A percentile compares a stretch with the other conserved stretches of the same genome.
These are phyloP conservation scores for Parafenestella ontariensis DNA, from an alignment of 2,329 filamentous ascomycete species.

Conservation along the genomic window DNA sequence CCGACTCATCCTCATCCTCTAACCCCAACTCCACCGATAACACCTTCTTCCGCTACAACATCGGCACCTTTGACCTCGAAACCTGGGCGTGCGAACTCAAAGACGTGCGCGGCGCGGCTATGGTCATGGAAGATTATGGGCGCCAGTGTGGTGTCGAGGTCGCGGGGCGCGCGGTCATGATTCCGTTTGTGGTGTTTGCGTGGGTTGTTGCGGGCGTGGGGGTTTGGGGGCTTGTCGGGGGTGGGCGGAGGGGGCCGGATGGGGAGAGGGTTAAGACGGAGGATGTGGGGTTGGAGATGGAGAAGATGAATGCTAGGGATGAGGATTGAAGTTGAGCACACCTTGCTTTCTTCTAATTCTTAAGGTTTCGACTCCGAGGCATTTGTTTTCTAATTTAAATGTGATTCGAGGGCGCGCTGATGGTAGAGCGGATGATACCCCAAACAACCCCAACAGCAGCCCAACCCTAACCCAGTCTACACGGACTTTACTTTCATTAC, in stretches of 20 bases:
- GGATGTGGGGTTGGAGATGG: constrained; percentile 38
- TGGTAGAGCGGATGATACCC: constrained; percentile 2
- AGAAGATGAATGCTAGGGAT: constrained; percentile 29
- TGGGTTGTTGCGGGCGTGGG: constrained; percentile 25
- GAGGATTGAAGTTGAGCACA: too few relatives aligned
- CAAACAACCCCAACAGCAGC: neutral
- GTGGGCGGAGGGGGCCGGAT: constrained; percentile 21
- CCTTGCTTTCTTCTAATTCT: too few relatives aligned
- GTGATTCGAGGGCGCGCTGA: too few relatives aligned
- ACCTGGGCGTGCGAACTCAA: constrained; percentile 45
- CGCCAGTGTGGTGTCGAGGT: constrained; percentile 39
- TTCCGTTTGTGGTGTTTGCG: constrained; percentile 36
- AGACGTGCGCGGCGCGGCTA: constrained; percentile 23
- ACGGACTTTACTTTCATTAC: neutral
- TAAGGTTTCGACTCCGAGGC: too few relatives aligned
- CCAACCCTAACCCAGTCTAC: too few relatives aligned
- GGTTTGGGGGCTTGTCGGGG: constrained; percentile 34
- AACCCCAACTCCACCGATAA: constrained; percentile 5
- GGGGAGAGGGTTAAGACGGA: constrained; percentile 37
- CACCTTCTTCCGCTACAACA: constrained; percentile 36
- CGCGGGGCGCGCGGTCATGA: constrained; percentile 38
- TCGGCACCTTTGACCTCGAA: constrained; percentile 46
- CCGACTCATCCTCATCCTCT: too few relatives aligned
- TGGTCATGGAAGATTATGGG: constrained; percentile 37
- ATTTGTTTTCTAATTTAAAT: too few relatives aligned